Evolutionary conservation across 2,329 filamentous ascomycete species (phyloP), one percentile per base, ranked within the genome.

Genomic region (Pseudogymnoascus sp.): DNA sequence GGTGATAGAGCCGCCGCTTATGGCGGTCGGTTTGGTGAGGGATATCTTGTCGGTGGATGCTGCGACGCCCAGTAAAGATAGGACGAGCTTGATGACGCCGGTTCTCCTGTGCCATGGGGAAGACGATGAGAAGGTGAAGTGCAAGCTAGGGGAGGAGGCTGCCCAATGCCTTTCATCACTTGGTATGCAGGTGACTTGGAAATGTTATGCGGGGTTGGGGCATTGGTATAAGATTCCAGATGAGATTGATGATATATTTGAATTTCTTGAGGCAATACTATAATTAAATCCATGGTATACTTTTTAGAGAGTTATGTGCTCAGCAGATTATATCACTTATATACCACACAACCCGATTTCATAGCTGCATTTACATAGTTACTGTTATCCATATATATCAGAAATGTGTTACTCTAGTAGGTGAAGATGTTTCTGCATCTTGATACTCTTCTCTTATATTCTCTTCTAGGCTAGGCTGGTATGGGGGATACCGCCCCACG

Each of bases 151-250:
- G 2, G 68, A 63, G 8, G 67, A 67, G 3, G 78, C 81, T 66
- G 71, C 73, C 12, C 76, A 78, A 63, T 72, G 78, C 5, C 70
- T 70, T 0, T 59, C 69, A 12, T 12, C 33, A 2, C 69, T 74
- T 10, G 78, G 77, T 0, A 66, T 75, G 44, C 21, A 72, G 0
- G 75, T 79, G 4, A 62, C 70, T 10, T 79, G 75, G 75, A 74
- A 75, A 62, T 37, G 65, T 0, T 83, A 82, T 68, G 72, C 67
- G 0, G 70, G 75, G 33, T 21, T 56, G n/a, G 79, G 78, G 0
- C 79, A 82, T 64, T 81, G 80, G 77, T 79, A 80, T 65, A 78
- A 76, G 64, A 70, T 79, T 12, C 78, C 78, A 0, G 76, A 81
- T 50, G 76, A 79, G 65, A 76, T 80, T 64, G 76, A 82, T 66